Percentiles rank a stretch among this genome's conserved stretches.
Evolutionary conservation across 225 moss, liverwort and hornwort species (phyloP).

Genomic region (Lunularia cruciata): DNA sequence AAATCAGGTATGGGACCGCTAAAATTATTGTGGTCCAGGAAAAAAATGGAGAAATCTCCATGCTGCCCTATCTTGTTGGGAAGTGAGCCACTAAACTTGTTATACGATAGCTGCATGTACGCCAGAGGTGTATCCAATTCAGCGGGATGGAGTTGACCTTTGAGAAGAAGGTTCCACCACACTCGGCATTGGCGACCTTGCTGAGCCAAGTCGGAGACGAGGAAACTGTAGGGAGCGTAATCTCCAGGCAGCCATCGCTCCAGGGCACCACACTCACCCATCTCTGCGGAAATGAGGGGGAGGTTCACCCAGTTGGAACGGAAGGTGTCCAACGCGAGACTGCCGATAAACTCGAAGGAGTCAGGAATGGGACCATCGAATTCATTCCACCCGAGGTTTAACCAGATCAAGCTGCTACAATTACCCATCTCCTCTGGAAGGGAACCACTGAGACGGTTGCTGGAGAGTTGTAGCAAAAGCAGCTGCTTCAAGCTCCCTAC

Average conservation of each 20-base stretch:
- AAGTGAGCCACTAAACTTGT: conserved; percentile 50
- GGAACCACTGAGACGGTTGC: conserved; percentile 48
- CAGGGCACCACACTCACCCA: conserved; percentile 46
- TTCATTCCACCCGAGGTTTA: conserved; percentile 57
- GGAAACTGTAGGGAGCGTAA: conserved; percentile 44
- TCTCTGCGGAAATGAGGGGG: conserved; percentile 37
- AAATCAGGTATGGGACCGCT: conserved; percentile 55
- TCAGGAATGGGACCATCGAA: conserved; percentile 56
- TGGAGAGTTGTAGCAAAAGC: conserved; percentile 48
- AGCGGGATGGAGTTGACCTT: conserved; percentile 47
- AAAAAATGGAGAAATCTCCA: conserved; percentile 50
- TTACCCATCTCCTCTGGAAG: conserved; percentile 56
- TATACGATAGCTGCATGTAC: conserved; percentile 66
- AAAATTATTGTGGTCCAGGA: conserved; percentile 54
- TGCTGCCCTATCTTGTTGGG: conserved; percentile 39
- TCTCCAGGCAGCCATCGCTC: conserved; percentile 66
- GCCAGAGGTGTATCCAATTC: conserved; percentile 50
- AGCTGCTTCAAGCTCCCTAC: conserved; percentile 30
- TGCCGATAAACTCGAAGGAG: conserved; percentile 48
- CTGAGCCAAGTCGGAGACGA: conserved; percentile 35
- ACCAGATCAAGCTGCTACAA: conserved; percentile 53
- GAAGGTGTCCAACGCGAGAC: conserved; percentile 24
- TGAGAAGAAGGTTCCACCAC: conserved; percentile 56
- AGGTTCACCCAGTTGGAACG: conserved; percentile 35
- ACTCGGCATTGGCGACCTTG: conserved; percentile 47